These are phyloP conservation scores for Starmerella floris DNA, from an alignment of 805 yeast genomes.

Conservation along the genomic window DNA sequence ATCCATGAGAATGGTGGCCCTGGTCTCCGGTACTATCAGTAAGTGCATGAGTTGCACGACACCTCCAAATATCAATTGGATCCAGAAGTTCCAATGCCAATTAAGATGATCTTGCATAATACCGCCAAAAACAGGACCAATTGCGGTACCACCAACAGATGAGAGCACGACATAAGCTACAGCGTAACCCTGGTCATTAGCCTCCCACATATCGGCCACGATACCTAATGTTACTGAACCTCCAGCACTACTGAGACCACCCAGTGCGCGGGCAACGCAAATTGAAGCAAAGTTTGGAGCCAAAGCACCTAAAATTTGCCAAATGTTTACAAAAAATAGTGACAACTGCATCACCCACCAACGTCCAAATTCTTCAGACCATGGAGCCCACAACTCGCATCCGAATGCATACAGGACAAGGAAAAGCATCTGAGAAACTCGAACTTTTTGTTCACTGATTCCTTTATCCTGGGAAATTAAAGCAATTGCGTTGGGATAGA, in stretches of 20 bases:
- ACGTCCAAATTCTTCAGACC: conserved; percentile 57
- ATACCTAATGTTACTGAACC: conserved; percentile 48
- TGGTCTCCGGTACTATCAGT: conserved; percentile 30
- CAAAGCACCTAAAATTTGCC: conserved; percentile 45
- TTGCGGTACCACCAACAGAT: conserved; percentile 40
- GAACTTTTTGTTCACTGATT: conserved; percentile 26
- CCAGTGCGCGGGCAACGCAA: conserved; percentile 45
- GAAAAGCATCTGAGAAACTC: conserved; percentile 37
- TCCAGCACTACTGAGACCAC: conserved; percentile 48
- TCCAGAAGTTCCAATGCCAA: conserved; percentile 59
- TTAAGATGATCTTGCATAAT: conserved; percentile 36
- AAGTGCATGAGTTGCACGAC: conserved; percentile 31
- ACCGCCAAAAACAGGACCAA: conserved; percentile 38
- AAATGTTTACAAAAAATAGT: conserved; percentile 34
- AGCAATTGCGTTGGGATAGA: conserved; percentile 31
- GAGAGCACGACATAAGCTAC: conserved; percentile 39
- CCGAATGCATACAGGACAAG: conserved; percentile 46
- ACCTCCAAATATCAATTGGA: conserved; percentile 43
- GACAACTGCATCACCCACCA: conserved; percentile 42
- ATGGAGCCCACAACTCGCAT: conserved; percentile 47
- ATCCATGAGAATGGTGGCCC: conserved; percentile 29
- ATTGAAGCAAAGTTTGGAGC: conserved; percentile 43
- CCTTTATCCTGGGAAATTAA: conserved; percentile 34
- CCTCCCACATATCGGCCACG: conserved; percentile 41
- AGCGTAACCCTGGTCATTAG: conserved; percentile 36